These are phyloP conservation scores for Elongisporangium undulatum DNA, from an alignment of 352 stramenopile species.

Conservation along the genomic window DNA sequence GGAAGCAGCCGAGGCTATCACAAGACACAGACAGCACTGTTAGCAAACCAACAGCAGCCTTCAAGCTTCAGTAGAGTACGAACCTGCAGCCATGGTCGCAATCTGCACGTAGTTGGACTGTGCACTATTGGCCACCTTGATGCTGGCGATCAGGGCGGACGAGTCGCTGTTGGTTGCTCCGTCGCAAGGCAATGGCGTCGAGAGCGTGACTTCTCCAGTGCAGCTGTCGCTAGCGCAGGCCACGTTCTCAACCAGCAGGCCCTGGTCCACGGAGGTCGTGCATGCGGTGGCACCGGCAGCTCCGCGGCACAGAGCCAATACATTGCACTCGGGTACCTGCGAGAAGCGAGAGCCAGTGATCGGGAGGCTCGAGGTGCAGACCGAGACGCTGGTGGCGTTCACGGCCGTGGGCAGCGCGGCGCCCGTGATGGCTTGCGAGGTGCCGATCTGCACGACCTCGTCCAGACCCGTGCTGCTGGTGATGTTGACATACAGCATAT, in stretches of 20 bases:
- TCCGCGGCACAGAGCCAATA: constrained; percentile 50
- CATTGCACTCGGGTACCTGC: constrained; percentile 43
- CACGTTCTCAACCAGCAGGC: constrained; percentile 29
- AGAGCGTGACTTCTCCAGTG: constrained; percentile 40
- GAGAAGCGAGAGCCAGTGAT: constrained; percentile 57
- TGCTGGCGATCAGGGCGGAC: constrained; percentile 35
- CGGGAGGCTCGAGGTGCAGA: constrained; percentile 40
- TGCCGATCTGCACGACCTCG: constrained; percentile 44
- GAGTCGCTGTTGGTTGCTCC: constrained; percentile 18
- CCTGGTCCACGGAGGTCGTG: constrained; percentile 28
- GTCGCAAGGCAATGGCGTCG: constrained; percentile 40
- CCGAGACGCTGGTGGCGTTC: constrained; percentile 22
- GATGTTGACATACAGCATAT: constrained; percentile 51
- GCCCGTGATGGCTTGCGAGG: constrained; percentile 25
- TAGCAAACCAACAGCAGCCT: not conserved
- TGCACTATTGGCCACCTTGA: constrained; percentile 47
- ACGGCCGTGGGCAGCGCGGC: constrained; percentile 17
- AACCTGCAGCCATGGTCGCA: constrained; percentile 33
- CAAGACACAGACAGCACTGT: not conserved
- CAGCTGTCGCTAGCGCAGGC: constrained; percentile 39
- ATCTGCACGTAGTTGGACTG: constrained; percentile 43
- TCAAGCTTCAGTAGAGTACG: constrained; percentile 6
- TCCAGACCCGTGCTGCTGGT: constrained; percentile 20
- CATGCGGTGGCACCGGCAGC: constrained; percentile 37
- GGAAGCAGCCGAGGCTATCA: constrained; percentile 6